Evolutionary conservation across 768 basidiomycete species (phyloP).

Genomic region (Boletus sensibilis): DNA sequence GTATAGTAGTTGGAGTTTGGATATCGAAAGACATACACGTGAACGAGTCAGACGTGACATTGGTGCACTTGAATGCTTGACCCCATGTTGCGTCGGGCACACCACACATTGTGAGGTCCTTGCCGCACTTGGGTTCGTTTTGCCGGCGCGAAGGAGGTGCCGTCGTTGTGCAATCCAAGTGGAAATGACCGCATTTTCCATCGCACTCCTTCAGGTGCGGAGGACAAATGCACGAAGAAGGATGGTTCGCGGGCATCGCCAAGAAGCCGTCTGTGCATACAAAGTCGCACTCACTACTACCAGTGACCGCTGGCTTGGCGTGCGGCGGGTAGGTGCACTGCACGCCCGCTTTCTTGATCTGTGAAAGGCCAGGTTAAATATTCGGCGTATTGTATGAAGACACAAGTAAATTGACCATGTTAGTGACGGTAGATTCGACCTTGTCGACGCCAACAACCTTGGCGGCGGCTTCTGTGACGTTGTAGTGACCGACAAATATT

Average conservation of each 20-base stretch:
- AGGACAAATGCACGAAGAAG: constrained; percentile 30
- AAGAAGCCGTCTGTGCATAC: constrained; percentile 30
- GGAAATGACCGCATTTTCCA: constrained; percentile 32
- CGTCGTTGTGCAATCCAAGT: constrained; percentile 17
- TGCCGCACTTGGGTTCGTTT: constrained; percentile 21
- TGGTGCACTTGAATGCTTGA: constrained; percentile 32
- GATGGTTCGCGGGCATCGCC: constrained; percentile 16
- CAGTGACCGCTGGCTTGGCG: constrained; percentile 16
- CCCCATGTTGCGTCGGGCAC: constrained; percentile 12
- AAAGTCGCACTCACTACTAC: constrained; percentile 29
- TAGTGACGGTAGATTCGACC: constrained; percentile 21
- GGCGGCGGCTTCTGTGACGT: constrained; percentile 22
- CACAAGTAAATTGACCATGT: constrained; percentile 20
- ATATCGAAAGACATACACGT: constrained; percentile 29
- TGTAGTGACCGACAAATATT: constrained; percentile 23
- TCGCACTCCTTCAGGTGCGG: constrained; percentile 28
- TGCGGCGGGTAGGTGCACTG: constrained; percentile 37
- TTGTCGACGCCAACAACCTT: constrained; percentile 22
- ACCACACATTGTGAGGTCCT: constrained; percentile 29
- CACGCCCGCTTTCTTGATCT: constrained; percentile 26
- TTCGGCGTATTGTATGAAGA: neutral
- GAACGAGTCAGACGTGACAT: constrained; percentile 25
- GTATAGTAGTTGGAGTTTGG: neutral
- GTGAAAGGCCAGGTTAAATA: neutral
- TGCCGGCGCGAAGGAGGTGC: constrained; percentile 19